Evolutionary conservation across 306 rosid species (phyloP).

Genomic region (Lathyrus tuberosus): DNA sequence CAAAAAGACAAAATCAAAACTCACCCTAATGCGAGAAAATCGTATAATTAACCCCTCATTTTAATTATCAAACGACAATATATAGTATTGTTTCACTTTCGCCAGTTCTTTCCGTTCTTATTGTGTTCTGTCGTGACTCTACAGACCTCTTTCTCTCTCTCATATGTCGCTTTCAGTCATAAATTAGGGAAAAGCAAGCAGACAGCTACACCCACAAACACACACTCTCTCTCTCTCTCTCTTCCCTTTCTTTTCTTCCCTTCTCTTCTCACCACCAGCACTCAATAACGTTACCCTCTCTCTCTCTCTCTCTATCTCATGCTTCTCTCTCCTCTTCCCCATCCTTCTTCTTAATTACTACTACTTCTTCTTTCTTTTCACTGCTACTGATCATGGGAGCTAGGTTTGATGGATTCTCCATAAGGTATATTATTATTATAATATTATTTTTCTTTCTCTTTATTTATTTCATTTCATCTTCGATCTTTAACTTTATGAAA

Average conservation of each 20-base stretch:
- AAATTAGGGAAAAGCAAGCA: slow-evolving; percentile 74
- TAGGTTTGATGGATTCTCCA: slow-evolving; percentile 73
- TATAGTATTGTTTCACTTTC: background rate
- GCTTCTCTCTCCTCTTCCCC: slow-evolving; percentile 35
- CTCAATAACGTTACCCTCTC: slow-evolving; percentile 19
- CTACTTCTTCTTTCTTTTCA: background rate
- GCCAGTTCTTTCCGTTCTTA: background rate
- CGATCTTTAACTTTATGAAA: background rate
- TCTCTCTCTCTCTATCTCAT: slow-evolving; percentile 7
- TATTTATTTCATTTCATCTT: background rate
- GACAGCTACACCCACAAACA: slow-evolving; percentile 40
- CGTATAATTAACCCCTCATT: too few relatives aligned
- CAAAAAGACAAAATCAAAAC: too few relatives aligned
- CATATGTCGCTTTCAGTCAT: slow-evolving; percentile 89
- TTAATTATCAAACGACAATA: too few relatives aligned
- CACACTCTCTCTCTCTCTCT: slow-evolving; percentile 21
- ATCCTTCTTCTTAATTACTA: background rate
- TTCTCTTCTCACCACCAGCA: slow-evolving; percentile 7
- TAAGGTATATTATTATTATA: slow-evolving; percentile 52
- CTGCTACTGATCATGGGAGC: slow-evolving; percentile 59
- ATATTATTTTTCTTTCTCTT: background rate
- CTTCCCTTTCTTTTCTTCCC: background rate
- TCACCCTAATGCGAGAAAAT: too few relatives aligned
- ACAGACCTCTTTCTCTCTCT: slow-evolving; percentile 59
- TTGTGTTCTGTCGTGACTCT: slow-evolving; percentile 46